Conservation (phyloP, 1,139 yeast genomes). For the Protomyces macrosporus region DNA sequence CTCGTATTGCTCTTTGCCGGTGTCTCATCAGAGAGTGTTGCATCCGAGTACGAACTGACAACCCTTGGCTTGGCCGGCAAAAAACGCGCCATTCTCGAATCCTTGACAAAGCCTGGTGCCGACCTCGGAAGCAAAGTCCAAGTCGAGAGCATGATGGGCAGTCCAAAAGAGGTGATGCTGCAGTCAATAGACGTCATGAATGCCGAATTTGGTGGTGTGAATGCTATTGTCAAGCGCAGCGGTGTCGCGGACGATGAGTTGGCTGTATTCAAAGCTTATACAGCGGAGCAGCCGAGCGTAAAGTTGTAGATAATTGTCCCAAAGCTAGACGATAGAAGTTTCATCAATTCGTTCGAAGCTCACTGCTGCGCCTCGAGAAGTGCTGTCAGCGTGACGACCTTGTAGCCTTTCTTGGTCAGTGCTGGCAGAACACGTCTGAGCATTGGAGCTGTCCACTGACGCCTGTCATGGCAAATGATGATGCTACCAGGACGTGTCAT, state of each 20-base stretch:
- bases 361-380: neutral
- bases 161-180: neutral
- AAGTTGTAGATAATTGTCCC: neutral
- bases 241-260: neutral
- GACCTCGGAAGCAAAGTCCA: neutral
- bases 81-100: neutral
- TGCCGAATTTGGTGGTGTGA: neutral
- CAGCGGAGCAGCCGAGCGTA: neutral
- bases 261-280: neutral
- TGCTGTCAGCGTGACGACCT: neutral
- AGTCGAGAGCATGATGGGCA: neutral
- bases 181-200: neutral
- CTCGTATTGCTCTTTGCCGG: constrained; percentile 58
- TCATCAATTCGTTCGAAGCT: too few species aligned
- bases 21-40: constrained; percentile 59
- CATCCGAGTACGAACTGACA: constrained; percentile 71
- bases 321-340: neutral
- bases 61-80: constrained; percentile 50
- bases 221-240: neutral
- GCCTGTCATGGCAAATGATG: constrained; percentile 24
- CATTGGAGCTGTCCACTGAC: constrained; percentile 22
- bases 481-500: constrained; percentile 16
- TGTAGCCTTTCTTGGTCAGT: constrained; percentile 7
- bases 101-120: neutral
- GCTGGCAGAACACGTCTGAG: constrained; percentile 6